A percentile compares a stretch with the other conserved stretches of the same genome.
Conservation (phyloP, 805 yeast genomes). For the Torulaspora indica region DNA sequence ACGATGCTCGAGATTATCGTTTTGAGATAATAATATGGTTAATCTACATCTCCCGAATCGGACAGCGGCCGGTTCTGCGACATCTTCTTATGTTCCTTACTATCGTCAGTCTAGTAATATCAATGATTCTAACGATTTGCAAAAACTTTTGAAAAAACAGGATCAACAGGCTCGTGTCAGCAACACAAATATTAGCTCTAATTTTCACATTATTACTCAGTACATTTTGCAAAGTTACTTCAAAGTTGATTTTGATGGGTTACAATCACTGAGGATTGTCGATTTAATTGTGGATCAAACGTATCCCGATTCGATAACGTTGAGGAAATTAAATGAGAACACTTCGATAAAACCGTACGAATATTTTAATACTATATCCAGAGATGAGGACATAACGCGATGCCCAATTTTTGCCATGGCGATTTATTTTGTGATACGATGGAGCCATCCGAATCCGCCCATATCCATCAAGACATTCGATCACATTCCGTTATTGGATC, state of each 20-base stretch:
- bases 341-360: slow-evolving; percentile 27
- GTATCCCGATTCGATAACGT: slow-evolving; percentile 34
- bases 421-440: slow-evolving; percentile 32
- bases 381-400: slow-evolving; percentile 31
- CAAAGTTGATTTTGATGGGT: slow-evolving; percentile 23
- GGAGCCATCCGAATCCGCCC: slow-evolving; percentile 29
- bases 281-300: slow-evolving; percentile 37
- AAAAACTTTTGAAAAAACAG: slow-evolving; percentile 15
- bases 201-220: slow-evolving; percentile 30
- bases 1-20: slow-evolving; percentile 6
- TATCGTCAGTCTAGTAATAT: background rate
- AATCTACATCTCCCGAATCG: slow-evolving; percentile 10
- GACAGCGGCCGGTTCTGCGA: slow-evolving; percentile 5
- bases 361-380: slow-evolving; percentile 34
- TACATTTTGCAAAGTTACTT: slow-evolving; percentile 32
- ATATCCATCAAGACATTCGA: slow-evolving; percentile 25
- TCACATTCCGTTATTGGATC: slow-evolving; percentile 23
- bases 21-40: slow-evolving; percentile 7
- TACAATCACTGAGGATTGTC: slow-evolving; percentile 23
- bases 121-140: slow-evolving; percentile 10
- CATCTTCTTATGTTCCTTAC: slow-evolving; percentile 8
- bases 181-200: slow-evolving; percentile 17
- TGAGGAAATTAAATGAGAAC: slow-evolving; percentile 32
- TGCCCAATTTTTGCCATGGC: slow-evolving; percentile 36
- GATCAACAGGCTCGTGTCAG: slow-evolving; percentile 19